These are phyloP conservation scores for Dianthus caryophyllus DNA, from an alignment of 148 eudicot species.

Conservation along the genomic window DNA sequence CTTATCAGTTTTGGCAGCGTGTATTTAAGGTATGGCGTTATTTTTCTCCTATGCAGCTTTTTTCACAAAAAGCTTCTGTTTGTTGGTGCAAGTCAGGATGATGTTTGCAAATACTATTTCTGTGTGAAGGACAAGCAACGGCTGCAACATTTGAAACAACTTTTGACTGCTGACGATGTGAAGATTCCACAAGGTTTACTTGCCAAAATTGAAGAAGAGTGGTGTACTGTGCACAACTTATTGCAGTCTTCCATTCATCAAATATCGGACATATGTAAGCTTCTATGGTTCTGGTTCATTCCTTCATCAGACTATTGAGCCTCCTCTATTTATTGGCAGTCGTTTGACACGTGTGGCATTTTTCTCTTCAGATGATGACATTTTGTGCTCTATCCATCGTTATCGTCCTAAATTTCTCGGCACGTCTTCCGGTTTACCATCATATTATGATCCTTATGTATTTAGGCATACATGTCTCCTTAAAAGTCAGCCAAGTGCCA, in stretches of 20 bases:
- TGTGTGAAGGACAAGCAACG: conserved; percentile 66
- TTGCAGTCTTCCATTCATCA: conserved; percentile 67
- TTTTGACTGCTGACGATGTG: conserved; percentile 33
- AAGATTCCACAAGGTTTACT: conserved; percentile 22
- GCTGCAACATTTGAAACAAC: conserved; percentile 44
- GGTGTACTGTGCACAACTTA: conserved; percentile 81
- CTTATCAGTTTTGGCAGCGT: conserved; percentile 88
- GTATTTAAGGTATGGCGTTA: conserved; percentile 49
- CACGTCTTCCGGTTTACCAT: conserved; percentile 48
- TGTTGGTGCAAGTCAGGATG: not conserved
- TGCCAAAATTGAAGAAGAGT: conserved; percentile 66
- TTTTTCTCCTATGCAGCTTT: not conserved
- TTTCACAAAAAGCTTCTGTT: not conserved
- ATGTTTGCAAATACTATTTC: conserved; percentile 3
- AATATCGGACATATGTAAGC: conserved; percentile 69
- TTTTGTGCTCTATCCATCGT: conserved; percentile 61
- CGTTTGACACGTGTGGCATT: conserved; percentile 4
- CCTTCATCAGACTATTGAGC: not conserved
- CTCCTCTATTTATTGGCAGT: not conserved
- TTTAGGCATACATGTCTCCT: conserved; percentile 57
- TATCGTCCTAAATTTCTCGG: conserved; percentile 69
- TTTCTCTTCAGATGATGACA: conserved; percentile 67
- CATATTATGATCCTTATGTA: conserved; percentile 53
- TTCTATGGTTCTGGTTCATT: too few relatives aligned
- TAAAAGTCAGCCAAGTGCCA: conserved; percentile 32